A percentile compares a stretch with the other conserved stretches of the same genome.
Conservation (phyloP, 2,329 filamentous ascomycete species). For the Zymoseptoria ardabiliae region DNA sequence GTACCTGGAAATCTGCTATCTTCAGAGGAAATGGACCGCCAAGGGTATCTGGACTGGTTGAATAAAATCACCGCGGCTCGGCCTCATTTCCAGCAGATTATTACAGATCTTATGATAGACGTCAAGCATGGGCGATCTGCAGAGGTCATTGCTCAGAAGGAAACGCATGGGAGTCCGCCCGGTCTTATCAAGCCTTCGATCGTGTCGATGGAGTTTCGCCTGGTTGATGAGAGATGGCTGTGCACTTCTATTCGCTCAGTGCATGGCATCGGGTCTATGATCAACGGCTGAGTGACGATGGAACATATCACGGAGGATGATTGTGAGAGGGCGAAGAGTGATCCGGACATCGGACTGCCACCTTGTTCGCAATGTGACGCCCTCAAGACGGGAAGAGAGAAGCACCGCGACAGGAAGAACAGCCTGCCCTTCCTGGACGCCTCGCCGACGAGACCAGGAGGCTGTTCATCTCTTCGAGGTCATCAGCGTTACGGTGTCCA, state of each 20-base stretch:
- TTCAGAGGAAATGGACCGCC: neutral
- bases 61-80: neutral
- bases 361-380: neutral
- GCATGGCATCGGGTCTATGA: neutral
- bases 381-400: neutral
- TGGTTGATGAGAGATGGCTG: neutral
- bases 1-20: neutral
- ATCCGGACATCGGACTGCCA: neutral
- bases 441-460: too few relatives aligned
- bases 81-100: neutral
- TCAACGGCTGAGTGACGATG: neutral
- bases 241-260: slow-evolving; percentile 1
- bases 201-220: neutral
- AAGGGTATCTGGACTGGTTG: slow-evolving; percentile 1
- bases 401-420: neutral
- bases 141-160: neutral
- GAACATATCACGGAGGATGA: neutral
- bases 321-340: neutral
- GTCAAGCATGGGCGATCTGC: neutral
- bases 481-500: too few relatives aligned
- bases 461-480: too few relatives aligned
- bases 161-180: neutral
- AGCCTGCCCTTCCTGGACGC: too few relatives aligned
- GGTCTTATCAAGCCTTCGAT: neutral
- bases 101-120: neutral